Conservation (phyloP, 2,329 filamentous ascomycete genomes). For the Chaetomiaceae sp. region DNA sequence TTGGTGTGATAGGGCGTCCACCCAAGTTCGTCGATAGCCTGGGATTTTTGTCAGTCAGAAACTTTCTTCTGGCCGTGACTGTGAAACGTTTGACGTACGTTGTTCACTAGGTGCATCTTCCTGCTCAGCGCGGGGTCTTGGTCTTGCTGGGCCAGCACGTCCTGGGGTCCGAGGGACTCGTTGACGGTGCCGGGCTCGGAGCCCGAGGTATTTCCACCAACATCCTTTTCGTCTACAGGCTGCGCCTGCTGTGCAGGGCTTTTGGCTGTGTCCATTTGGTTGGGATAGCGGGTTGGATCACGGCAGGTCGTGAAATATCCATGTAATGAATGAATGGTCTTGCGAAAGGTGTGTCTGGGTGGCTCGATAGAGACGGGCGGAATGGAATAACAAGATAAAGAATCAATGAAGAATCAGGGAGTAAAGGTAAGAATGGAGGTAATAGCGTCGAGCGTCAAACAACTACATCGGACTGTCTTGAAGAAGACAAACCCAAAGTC, state of each 20-base stretch:
- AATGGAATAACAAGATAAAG: no score
- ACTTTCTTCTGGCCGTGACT: no score
- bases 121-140: slow-evolving; percentile 50
- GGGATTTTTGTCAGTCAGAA: no score
- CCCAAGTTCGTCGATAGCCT: slow-evolving; percentile 56
- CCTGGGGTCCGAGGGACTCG: slow-evolving; percentile 25
- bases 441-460: no score
- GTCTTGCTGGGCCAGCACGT: slow-evolving; percentile 46
- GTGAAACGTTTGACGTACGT: slow-evolving; percentile 33
- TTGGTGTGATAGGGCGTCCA: slow-evolving; percentile 57
- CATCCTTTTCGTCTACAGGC: background rate
- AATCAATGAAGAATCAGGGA: no score
- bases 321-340: no score
- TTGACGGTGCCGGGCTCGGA: background rate
- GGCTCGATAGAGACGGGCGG: no score
- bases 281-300: background rate
- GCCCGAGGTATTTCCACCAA: background rate
- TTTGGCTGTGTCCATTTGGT: background rate
- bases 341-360: no score
- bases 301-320: no score
- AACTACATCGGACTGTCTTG: no score
- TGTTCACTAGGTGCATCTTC: slow-evolving; percentile 56
- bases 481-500: no score
- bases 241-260: background rate
- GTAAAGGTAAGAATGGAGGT: no score